These are phyloP conservation scores for Amanita fuliginea DNA, from an alignment of 768 basidiomycete genomes.

Conservation along the genomic window DNA sequence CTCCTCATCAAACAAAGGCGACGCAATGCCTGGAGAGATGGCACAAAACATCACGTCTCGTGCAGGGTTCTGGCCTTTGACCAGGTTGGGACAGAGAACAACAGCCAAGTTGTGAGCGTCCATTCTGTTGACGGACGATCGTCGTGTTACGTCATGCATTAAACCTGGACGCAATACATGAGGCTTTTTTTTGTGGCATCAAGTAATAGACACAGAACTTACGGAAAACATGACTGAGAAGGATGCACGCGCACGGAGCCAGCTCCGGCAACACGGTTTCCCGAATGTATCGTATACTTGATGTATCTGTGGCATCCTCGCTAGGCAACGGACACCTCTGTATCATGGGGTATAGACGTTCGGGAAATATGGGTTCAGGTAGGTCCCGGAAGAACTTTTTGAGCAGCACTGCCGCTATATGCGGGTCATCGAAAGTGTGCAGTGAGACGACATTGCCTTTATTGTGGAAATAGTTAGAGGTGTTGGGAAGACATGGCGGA, in stretches of 20 bases:
- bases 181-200: background rate
- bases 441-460: constrained; percentile 71
- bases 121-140: constrained; percentile 63
- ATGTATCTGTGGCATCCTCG: constrained; percentile 41
- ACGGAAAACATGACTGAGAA: constrained; percentile 64
- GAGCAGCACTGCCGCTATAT: constrained; percentile 74
- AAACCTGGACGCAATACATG: constrained; percentile 37
- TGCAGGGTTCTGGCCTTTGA: constrained; percentile 55
- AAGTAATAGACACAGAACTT: constrained; percentile 14
- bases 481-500: background rate
- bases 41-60: constrained; percentile 67
- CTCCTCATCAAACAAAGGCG: constrained; percentile 5
- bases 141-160: constrained; percentile 68
- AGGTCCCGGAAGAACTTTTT: constrained; percentile 82
- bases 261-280: constrained; percentile 58
- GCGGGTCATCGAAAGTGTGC: constrained; percentile 63
- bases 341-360: constrained; percentile 52
- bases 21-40: constrained; percentile 2
- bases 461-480: constrained; percentile 3
- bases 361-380: constrained; percentile 69
- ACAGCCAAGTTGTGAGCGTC: constrained; percentile 75
- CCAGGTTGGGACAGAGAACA: constrained; percentile 71
- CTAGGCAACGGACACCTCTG: constrained; percentile 55
- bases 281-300: constrained; percentile 53
- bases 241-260: constrained; percentile 60